Evolutionary conservation across 306 rosid species (phyloP), one percentile per base, ranked within the genome.

Genomic region (Rosa lucieae): DNA sequence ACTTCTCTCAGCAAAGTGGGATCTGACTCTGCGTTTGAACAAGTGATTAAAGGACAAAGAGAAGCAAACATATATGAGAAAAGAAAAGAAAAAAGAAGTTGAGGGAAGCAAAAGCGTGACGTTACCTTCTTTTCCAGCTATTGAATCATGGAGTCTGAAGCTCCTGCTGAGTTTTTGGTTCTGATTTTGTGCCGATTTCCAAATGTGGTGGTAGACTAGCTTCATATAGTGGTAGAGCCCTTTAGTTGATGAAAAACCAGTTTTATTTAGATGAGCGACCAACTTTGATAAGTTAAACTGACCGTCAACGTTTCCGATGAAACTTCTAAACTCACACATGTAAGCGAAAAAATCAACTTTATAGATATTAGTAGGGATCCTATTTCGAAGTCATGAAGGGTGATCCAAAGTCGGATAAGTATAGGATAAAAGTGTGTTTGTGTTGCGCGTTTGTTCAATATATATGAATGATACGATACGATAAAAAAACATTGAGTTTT

Each of bases 21-120:
- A 89, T 88, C 85, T 88, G 97, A 93, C 94, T 85, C 82, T 86
- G 89, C 92, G 77, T 83, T 67, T 81, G 87, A 82, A 77, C 46
- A 20, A 87, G 92, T 84, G 86, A 8, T 39, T 9, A 8, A 5
- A 51, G 72, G 72, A 67, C 72, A 67, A 67, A 37, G 21, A 35
- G 70, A 32, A 63, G 70, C 44, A 40, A 39, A 37, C 71, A 39
- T 8, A 39, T 6, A 15, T 7, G 10, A 32, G 42, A 23, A 62
- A 29, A n/a, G 10, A 15, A 47, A 17, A 14, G 3, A 8, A 9
- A 40, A 15, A 9, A 2, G 2, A 0, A 42, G 9, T 35, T 10
- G 61, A 43, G 43, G 80, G 76, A 86, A 81, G 82, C 61, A 86
- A 89, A 83, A 82, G 79, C 73, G 70, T 77, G 84, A 76, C 70